Base-by-base conservation (phyloP, 2,329 filamentous ascomycete genomes). In the Botrytis deweyae region DNA sequence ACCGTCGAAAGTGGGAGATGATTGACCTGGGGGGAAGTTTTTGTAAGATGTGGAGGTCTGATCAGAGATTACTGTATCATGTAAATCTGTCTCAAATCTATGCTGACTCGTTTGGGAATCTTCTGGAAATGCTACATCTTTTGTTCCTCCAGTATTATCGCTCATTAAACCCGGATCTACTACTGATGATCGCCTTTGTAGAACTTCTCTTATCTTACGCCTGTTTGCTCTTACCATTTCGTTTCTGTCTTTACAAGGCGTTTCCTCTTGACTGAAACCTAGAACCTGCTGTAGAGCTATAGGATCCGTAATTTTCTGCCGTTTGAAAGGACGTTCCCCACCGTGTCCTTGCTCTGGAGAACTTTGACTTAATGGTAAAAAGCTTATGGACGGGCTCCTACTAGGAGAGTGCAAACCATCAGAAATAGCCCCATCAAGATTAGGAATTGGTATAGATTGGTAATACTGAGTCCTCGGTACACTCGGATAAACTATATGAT, bases 201-300 rank as follows among this genome's bases (percentile, higher is more conserved):
- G 59, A 20, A 46, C 36, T 22, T 52, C 46, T 40, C 72, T 68
- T 38, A 59, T 18, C 22, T 61, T 36, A 40, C 72, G 68, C 36
- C 72, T 72, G 22, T 20, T 72, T 4, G 38, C 72, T 44, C 63
- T 72, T 36, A 42, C 63, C 63, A 74, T 55, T 72, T 72, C 49
- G 14, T 72, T 40, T 12, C 68, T 72, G 44, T 74, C 70, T 42
- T 22, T 63, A 22, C 44, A 42, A 10, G 52, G n/a, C 7, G 29
- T 7, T 18, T 72, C 72, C 29, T 72, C 73, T 49, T 72, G 73
- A 38, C 73, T 74, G n/a, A 72, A 67, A 9, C 46, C 52, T 42
- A 67, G 14, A 58, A 18, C 52, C 14, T 58, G n/a, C n/a, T 58
- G 52, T 58, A 58, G 44, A 46, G 36, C 73, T 33, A 33, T 18